Evolutionary conservation across 805 yeast species (phyloP), one percentile per base, ranked within the genome.

Genomic region (Candida alai): DNA sequence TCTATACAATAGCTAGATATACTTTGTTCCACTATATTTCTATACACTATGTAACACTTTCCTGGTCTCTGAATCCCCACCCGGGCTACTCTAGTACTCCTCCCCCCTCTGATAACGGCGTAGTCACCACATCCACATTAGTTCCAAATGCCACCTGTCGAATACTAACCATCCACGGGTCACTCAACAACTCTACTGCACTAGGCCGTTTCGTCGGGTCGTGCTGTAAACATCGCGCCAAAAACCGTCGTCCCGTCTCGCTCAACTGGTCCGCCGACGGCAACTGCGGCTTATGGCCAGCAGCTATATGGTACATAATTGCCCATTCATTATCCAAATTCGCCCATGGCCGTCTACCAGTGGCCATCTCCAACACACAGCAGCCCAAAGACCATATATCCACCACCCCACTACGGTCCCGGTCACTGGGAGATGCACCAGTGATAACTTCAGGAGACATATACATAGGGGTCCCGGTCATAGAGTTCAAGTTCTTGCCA

Each of bases 311-410:
- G 52, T 89, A 93, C 97, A 93, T 90, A 33, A 93, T 85, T 2
- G 97, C 96, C 94, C 94, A 93, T 54, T 90, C 97, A 52, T 93
- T 93, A 51, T 93, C 98, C 41, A 88, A 67, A 56, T 87, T 84
- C 11, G 94, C 84, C 98, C 98, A 93, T 5, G 98, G 98, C 39
- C 96, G 70, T 44, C 88, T 70, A 10, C 98, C 98, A 0, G 97
- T 89, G 2, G 90, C 86, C 97, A 93, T 93, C 56, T 93, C 97
- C 29, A 90, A 58, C 2, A 93, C 84, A 58, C 96, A 90, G 58
- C 98, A 93, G 3, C 98, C 98, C 26, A 90, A 65, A 0, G 98
- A 87, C 98, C 98, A 93, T 21, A 93, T 84, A 61, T 93, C 98
- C 30, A 64, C 73, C 3, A 80, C 77, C 3, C 89, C 89, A 43